Evolutionary conservation across 2,329 filamentous ascomycete species (phyloP).

Genomic region (Microdochium trichocladiopsis): DNA sequence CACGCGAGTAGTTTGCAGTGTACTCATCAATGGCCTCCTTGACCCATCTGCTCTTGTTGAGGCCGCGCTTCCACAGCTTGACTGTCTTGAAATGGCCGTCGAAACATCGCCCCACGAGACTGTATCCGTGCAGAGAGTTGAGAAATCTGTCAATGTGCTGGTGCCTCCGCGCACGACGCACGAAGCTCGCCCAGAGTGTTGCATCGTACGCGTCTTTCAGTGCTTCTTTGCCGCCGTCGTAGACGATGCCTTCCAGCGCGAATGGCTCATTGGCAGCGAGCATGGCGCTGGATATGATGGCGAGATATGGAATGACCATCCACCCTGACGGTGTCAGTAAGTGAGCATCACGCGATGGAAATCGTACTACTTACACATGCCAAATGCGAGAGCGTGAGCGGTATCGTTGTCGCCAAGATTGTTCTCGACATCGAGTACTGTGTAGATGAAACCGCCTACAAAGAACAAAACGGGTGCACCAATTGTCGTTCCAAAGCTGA

Average conservation of each 20-base stretch:
- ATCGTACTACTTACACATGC: constrained; percentile 18
- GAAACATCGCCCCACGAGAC: constrained; percentile 16
- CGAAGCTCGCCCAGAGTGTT: constrained; percentile 12
- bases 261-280: constrained; percentile 20
- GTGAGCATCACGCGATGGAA: neutral
- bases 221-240: constrained; percentile 14
- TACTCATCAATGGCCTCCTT: constrained; percentile 20
- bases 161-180: constrained; percentile 6
- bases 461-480: constrained; percentile 21
- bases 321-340: constrained; percentile 13
- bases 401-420: constrained; percentile 21
- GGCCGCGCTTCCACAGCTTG: constrained; percentile 23
- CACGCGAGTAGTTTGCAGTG: neutral
- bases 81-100: constrained; percentile 20
- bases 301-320: constrained; percentile 24
- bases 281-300: constrained; percentile 23
- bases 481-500: constrained; percentile 20
- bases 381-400: constrained; percentile 21
- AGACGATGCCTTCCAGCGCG: constrained; percentile 19
- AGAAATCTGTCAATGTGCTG: constrained; percentile 7
- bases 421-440: constrained; percentile 17
- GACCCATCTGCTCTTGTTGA: constrained; percentile 21
- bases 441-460: constrained; percentile 20
- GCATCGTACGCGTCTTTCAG: constrained; percentile 9
- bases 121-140: constrained; percentile 11